Base-by-base conservation (phyloP, 2,329 filamentous ascomycete genomes). In the Grosmannia penicillata region DNA sequence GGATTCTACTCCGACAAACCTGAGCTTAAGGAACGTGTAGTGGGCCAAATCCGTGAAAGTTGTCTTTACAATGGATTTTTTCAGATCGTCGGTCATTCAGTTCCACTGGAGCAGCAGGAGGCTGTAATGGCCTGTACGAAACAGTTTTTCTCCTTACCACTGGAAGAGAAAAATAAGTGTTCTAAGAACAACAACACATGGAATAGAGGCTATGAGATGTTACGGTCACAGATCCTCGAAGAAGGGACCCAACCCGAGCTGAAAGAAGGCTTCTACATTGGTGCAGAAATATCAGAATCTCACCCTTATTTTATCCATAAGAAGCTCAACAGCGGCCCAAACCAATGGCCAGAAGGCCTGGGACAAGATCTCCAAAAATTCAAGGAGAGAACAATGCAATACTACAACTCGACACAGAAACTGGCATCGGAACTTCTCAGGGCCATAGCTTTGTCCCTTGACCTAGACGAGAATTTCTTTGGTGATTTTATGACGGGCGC, bases 21-120 rank as follows among this genome's bases (percentile, higher is more conserved):
- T 13, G 27, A 28, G 10, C n/a, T 17, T 23, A 43, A 40, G 25
- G 24, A 43, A 29, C 26, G 33, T 11, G 37, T 46, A 6, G 40
- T 46, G 3, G 34, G 41, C 22, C 44, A 45, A 37, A 43, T 46
- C 35, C 55, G 61, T 6, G 46, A 53, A 23, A 61, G 61, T 36
- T 67, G 63, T 44, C 50, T 57, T 15, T 51, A 60, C 54, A 46
- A 68, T 56, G 68, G 68, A 4, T 72, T 72, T 51, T 70, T 72
- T 52, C 66, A 70, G 46, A 59, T 73, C 36, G 56, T 56, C 8
- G 62, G 62, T 8, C 67, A 72, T 47, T 54, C 58, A 4, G 56
- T 73, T 4, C 50, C 62, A 2, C 43, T 54, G 6, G 41, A 47
- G 5, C 49, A 65, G 14, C 66, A 65, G 45, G 44, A 57, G 9